phyloP scores from a whole-genome alignment of 768 basidiomycete genomes.

The Lactarius pseudohatsudake region DNA sequence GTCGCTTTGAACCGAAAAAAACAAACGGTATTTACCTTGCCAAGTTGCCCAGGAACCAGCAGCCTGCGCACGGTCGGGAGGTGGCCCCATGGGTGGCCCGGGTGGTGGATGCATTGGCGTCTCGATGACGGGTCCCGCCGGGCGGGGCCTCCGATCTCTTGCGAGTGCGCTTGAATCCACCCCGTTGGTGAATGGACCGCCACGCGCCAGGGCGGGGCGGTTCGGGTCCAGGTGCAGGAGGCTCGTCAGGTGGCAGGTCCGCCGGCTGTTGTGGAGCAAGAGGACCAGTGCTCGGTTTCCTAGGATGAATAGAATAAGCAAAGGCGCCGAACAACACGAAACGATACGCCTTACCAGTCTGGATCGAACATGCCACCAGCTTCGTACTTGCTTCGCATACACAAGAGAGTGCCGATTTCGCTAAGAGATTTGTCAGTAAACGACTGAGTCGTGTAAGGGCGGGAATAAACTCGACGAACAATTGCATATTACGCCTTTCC shows the following conservation, averaged over 20 bases:
- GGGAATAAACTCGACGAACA: constrained; percentile 50
- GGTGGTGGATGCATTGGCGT: constrained; percentile 8
- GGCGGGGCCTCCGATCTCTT: constrained; percentile 25
- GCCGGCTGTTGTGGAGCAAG: constrained; percentile 25
- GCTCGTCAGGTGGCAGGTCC: constrained; percentile 31
- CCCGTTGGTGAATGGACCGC: constrained; percentile 29
- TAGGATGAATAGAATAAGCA: constrained; percentile 44
- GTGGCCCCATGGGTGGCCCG: constrained; percentile 5
- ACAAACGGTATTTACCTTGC: constrained; percentile 38
- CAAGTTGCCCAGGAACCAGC: constrained; percentile 43
- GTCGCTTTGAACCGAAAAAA: neutral
- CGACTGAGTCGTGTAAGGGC: neutral
- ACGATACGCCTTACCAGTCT: constrained; percentile 53
- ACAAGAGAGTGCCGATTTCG: constrained; percentile 71
- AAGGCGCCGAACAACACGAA: constrained; percentile 8
- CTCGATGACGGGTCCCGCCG: constrained; percentile 15
- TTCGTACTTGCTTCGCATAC: constrained; percentile 71
- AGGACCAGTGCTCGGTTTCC: constrained; percentile 38
- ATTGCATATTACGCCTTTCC: constrained; percentile 72
- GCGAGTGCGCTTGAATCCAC: constrained; percentile 25
- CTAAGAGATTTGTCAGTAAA: constrained; percentile 39
- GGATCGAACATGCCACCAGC: constrained; percentile 86
- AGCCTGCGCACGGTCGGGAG: constrained; percentile 30
- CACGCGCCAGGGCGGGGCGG: constrained; percentile 30
- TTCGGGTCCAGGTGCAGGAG: constrained; percentile 31